A percentile compares a stretch with the other conserved stretches of the same genome.
Conservation (phyloP, 345 rosid species). For the Sisymbrium altissimum region DNA sequence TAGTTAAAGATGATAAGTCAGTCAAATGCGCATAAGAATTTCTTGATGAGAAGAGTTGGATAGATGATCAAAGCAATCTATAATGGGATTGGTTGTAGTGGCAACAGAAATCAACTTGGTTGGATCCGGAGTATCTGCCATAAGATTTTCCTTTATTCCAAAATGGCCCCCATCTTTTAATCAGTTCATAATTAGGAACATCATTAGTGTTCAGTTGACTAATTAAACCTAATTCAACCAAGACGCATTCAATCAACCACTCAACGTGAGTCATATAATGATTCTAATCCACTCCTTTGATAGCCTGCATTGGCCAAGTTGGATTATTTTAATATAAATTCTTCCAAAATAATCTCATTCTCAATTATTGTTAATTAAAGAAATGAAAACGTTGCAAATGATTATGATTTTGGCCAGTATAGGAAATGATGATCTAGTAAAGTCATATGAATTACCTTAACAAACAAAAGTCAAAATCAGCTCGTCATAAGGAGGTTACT, state of each 20-base stretch:
- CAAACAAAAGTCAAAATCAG: slow-evolving; percentile 7
- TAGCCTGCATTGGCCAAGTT: slow-evolving; percentile 25
- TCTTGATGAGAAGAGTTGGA: background rate
- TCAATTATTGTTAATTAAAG: slow-evolving; percentile 19
- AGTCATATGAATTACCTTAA: slow-evolving; percentile 15
- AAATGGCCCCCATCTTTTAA: slow-evolving; percentile 21
- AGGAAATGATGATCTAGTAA: slow-evolving; percentile 24
- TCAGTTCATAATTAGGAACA: slow-evolving; percentile 26
- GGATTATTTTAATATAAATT: background rate
- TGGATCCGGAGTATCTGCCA: slow-evolving; percentile 26
- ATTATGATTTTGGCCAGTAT: slow-evolving; percentile 17
- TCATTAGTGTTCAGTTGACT: slow-evolving; percentile 29
- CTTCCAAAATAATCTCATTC: background rate
- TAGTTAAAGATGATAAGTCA: background rate
- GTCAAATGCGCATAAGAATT: background rate
- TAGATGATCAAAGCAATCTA: slow-evolving; percentile 13
- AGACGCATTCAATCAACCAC: slow-evolving; percentile 27
- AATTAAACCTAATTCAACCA: slow-evolving; percentile 17
- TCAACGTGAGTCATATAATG: slow-evolving; percentile 16
- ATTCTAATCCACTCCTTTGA: slow-evolving; percentile 9
- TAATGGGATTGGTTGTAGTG: slow-evolving; percentile 28
- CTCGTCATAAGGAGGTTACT: background rate
- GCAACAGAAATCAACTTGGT: slow-evolving; percentile 27
- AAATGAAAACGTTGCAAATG: slow-evolving; percentile 15
- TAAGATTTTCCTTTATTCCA: slow-evolving; percentile 10